Evolutionary conservation across 2,329 filamentous ascomycete genomes (phyloP), one percentile per base, ranked within the genome.

Genomic region (Alternaria ventricosa): DNA sequence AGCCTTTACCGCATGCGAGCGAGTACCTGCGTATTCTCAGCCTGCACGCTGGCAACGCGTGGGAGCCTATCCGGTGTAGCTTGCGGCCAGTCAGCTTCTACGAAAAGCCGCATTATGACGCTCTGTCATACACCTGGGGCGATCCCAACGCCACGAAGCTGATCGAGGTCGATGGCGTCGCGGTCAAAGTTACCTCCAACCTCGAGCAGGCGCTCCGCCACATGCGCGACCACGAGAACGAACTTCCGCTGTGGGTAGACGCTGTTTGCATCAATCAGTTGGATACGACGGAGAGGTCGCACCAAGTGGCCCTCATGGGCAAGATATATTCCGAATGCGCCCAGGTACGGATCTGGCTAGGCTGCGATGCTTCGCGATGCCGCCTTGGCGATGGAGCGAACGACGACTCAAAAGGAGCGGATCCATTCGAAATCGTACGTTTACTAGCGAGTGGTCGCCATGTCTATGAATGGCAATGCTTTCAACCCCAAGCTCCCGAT

Each of bases 101-200:
- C 6, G 55, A 70, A n/a, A 11, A 46, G 1, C 67, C 57, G 11
- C 28, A 22, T 5, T 70, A 64, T 23, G 50, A 46, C 4, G 59
- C 66, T n/a, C 41, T 67, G 15, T 67, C 64, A 0, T 70, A 70
- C 5, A 51, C 54, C 1, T 70, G 61, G 66, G 66, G 54, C 12
- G 25, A 62, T 10, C 15, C 20, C 2, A 23, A 8, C 8, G 20
- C 15, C 13, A 60, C 28, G 3, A 23, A 28, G 9, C 12, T 20
- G 7, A 60, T 57, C 3, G 12, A 43, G 5, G 57, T 59, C n/a
- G 51, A 47, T 7, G 59, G 25, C 12, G 15, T 25, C 13, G 12
- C 12, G 3, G n/a, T 61, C 4, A 3, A 36, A 11, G 46, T 57
- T 6, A 61, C 53, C 5, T 11, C 5, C n/a, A 58, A 58, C 8